Evolutionary conservation across 2,329 filamentous ascomycete species (phyloP), one percentile per base, ranked within the genome.

Genomic region (Huntiella savannae): DNA sequence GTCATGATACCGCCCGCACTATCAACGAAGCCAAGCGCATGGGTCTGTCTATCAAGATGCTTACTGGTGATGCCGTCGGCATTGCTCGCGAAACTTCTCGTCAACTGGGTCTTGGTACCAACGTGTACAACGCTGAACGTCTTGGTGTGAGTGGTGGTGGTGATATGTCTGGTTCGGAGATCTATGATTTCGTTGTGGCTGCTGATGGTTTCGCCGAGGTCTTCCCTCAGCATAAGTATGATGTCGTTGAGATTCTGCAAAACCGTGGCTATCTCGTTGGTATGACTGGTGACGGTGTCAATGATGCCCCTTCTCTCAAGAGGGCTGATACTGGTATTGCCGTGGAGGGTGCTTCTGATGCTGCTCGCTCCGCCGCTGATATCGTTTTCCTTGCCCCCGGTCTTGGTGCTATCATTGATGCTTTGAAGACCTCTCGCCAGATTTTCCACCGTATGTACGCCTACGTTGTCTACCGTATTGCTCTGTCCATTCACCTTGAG

Each of bases 391-490:
- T 93, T 60, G 84, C 82, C 55, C 84, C 85, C 47, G 86, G 85
- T 69, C 77, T 93, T 52, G 86, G 84, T 63, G 82, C 85, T 52
- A 92, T 93, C 62, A 92, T 93, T 57, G 84, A 92, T 61, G 84
- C 85, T 51, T 73, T 93, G 55, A 93, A 93, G 70, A 92, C 82
- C 54, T 88, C 84, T 28, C 82, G 86, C 57, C 85, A 92, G 63
- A 93, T 94, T 62, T 93, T 93, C 71, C 85, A 93, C 68, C 83
- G 86, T 57, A 93, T 94, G 85, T 91, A 93, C 67, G 82, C 85
- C 50, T 94, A 93, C 68, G 83, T 94, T 54, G 82, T 93, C 57
- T 93, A 93, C 70, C 83, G 86, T 73, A 93, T 94, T 58, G 85
- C 86, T 41, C 68, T 94, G 57, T 93, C 85, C 12, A 77, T 93